Conservation (phyloP, 2,329 filamentous ascomycete genomes). For the Hansfordia pulvinata region DNA sequence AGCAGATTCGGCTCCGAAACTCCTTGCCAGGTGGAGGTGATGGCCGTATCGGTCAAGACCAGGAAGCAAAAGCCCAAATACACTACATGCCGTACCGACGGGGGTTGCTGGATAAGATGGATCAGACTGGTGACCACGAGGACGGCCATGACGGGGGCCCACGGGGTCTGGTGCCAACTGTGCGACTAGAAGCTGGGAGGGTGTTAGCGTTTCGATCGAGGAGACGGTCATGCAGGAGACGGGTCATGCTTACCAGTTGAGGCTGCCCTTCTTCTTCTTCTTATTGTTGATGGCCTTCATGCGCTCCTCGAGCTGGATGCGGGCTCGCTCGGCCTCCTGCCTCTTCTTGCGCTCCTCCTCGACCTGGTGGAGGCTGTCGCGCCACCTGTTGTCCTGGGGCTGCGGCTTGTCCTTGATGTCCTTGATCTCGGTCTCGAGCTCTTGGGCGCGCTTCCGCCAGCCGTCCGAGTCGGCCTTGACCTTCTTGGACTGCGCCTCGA, state of each 20-base stretch:
- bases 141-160: no score
- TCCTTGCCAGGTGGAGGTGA: no score
- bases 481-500: constrained; percentile 85
- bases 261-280: constrained; percentile 88
- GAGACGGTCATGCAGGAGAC: no score
- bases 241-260: no score
- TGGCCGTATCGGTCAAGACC: no score
- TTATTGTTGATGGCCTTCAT: constrained; percentile 88
- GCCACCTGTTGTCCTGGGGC: constrained; percentile 42
- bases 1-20: no score
- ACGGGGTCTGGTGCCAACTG: no score
- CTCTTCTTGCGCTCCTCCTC: constrained; percentile 95
- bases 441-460: constrained; percentile 75
- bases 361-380: constrained; percentile 63
- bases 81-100: no score
- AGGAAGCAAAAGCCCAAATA: no score
- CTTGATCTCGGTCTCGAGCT: constrained; percentile 61
- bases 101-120: no score
- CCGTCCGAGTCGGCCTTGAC: constrained; percentile 80
- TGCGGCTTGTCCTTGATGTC: constrained; percentile 46
- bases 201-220: no score
- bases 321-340: constrained; percentile 76
- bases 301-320: constrained; percentile 80
- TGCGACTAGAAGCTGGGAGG: not conserved
- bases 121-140: no score